Conservation (phyloP, 768 basidiomycete species). For the Infundibulicybe gibba region DNA sequence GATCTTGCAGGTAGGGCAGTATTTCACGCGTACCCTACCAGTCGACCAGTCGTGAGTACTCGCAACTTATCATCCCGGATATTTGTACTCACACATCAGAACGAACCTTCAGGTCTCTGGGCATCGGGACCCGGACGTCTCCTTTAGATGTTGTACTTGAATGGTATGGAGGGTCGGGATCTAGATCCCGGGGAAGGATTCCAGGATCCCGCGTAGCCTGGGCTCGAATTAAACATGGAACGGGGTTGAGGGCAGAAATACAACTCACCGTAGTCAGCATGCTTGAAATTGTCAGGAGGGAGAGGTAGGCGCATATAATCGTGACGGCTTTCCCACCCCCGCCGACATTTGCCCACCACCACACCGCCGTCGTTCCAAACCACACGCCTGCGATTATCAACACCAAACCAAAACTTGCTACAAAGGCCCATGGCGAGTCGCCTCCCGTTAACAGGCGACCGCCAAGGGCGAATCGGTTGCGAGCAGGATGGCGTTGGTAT, state of each 20-base stretch:
- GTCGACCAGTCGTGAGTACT: constrained; percentile 2
- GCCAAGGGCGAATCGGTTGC: constrained; percentile 70
- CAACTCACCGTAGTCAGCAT: constrained; percentile 74
- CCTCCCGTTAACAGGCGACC: constrained; percentile 82
- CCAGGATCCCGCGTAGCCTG: constrained; percentile 84
- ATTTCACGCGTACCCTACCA: constrained; percentile 83
- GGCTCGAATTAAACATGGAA: constrained; percentile 1
- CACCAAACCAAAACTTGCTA: constrained; percentile 57
- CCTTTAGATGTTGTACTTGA: constrained; percentile 61
- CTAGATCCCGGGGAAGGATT: constrained; percentile 84
- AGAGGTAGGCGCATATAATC: constrained; percentile 45
- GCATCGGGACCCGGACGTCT: constrained; percentile 59
- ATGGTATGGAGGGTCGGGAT: constrained; percentile 80
- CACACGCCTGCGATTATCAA: constrained; percentile 74
- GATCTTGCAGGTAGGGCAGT: constrained; percentile 88
- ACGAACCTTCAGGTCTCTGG: constrained; percentile 79
- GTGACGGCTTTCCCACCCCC: constrained; percentile 50
- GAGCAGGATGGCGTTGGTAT: constrained; percentile 64
- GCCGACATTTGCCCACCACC: constrained; percentile 84
- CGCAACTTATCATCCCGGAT: background rate
- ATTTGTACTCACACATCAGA: constrained; percentile 59
- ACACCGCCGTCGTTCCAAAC: constrained; percentile 85
- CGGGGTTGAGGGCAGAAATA: constrained; percentile 1
- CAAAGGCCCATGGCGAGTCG: constrained; percentile 81
- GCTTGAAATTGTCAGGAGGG: constrained; percentile 62